phyloP scores from a whole-genome alignment of 2,329 filamentous ascomycete genomes.

The Alternaria burnsii region DNA sequence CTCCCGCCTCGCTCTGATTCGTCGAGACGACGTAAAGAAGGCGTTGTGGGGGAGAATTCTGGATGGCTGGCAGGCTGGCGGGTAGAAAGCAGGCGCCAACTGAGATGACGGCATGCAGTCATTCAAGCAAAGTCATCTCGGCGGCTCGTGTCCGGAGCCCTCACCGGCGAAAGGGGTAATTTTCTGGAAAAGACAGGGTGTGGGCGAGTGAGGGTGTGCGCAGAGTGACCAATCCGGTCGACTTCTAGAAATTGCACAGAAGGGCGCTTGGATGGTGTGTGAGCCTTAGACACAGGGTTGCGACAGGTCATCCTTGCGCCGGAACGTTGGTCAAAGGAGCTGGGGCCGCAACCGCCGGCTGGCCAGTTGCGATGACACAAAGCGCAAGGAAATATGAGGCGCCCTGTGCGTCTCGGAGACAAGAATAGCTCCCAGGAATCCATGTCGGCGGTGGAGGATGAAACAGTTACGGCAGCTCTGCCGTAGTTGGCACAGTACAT shows the following conservation, averaged over 20 bases:
- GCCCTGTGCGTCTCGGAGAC: constrained; percentile 34
- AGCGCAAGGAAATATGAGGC: constrained; percentile 40
- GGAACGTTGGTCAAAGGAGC: constrained; percentile 38
- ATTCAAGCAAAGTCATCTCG: constrained; percentile 29
- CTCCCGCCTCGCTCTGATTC: constrained; percentile 20
- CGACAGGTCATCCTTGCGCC: constrained; percentile 39
- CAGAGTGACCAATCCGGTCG: constrained; percentile 28
- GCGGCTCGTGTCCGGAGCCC: constrained; percentile 23
- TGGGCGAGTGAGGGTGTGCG: constrained; percentile 38
- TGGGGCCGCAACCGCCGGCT: constrained; percentile 41
- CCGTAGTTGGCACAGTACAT: constrained; percentile 34
- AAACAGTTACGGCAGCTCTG: constrained; percentile 44
- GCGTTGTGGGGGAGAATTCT: constrained; percentile 8
- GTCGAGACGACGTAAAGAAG: neutral
- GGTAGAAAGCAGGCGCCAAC: constrained; percentile 23
- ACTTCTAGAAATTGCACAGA: constrained; percentile 50
- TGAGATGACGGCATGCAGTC: constrained; percentile 18
- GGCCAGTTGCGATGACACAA: constrained; percentile 39
- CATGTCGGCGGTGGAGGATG: constrained; percentile 37
- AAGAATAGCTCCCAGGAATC: constrained; percentile 43
- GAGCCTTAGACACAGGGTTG: constrained; percentile 40
- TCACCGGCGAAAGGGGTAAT: constrained; percentile 45
- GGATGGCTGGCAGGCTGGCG: constrained; percentile 15
- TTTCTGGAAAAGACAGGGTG: constrained; percentile 50
- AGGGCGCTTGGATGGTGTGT: constrained; percentile 41